phyloP scores from a whole-genome alignment of 345 rosid species.

The Nasturtium officinale region DNA sequence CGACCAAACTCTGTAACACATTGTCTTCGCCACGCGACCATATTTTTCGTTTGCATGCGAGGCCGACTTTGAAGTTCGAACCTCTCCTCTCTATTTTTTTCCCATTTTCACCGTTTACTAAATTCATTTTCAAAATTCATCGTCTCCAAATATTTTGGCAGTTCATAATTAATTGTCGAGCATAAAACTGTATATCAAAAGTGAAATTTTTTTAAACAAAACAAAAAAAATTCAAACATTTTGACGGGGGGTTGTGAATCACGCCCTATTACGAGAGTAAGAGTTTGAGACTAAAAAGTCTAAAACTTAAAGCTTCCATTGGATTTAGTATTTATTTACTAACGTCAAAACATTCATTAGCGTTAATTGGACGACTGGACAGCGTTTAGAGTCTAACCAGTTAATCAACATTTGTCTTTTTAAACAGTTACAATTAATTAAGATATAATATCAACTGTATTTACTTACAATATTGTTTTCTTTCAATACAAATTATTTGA shows the following conservation, averaged over 20 bases:
- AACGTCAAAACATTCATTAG: background rate
- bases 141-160: conserved; percentile 23
- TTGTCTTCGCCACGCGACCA: conserved; percentile 66
- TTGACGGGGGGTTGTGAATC: conserved; percentile 3
- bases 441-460: too few relatives aligned
- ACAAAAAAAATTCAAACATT: background rate
- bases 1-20: conserved; percentile 72
- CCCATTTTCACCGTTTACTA: conserved; percentile 34
- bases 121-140: conserved; percentile 11
- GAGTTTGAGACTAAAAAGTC: conserved; percentile 2
- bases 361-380: background rate
- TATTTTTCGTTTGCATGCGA: conserved; percentile 55
- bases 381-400: background rate
- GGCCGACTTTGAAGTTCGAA: background rate
- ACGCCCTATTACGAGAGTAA: conserved; percentile 32
- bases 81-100: conserved; percentile 19
- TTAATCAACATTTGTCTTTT: background rate
- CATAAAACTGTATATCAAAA: conserved; percentile 3
- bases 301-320: background rate
- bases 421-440: background rate
- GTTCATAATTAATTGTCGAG: background rate
- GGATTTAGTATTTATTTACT: background rate
- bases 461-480: too few relatives aligned
- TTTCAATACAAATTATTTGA: background rate
- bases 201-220: background rate